Conservation (phyloP, 129 eudicot genomes). For the Heracleum sosnowskyi region DNA sequence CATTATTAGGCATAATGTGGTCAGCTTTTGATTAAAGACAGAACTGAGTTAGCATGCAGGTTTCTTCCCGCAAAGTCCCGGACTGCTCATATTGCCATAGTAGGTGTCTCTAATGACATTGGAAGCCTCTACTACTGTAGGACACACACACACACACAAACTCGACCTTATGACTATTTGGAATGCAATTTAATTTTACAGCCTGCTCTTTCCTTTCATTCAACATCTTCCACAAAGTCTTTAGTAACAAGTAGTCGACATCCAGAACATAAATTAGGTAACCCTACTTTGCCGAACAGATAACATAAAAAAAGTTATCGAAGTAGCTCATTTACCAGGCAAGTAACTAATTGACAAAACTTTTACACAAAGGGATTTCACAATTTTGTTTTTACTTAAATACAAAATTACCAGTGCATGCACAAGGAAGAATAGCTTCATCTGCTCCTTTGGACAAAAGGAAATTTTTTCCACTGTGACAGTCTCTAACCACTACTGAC, state of each 20-base stretch:
- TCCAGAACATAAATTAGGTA: not conserved
- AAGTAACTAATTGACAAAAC: not conserved
- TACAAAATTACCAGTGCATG: slow-evolving; percentile 43
- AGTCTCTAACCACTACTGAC: slow-evolving; percentile 83
- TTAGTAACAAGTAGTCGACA: not conserved
- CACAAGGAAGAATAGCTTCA: slow-evolving; percentile 79
- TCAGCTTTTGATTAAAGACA: not conserved
- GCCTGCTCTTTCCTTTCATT: not conserved
- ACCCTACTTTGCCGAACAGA: not conserved
- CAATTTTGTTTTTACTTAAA: not conserved
- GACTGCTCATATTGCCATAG: not conserved
- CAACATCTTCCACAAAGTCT: not conserved
- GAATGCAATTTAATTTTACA: not conserved
- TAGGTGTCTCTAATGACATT: not conserved
- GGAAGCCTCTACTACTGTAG: not conserved
- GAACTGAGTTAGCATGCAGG: not conserved
- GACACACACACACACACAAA: not conserved
- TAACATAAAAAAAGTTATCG: not conserved
- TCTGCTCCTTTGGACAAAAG: slow-evolving; percentile 96
- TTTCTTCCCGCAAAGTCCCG: not conserved
- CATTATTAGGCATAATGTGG: not conserved
- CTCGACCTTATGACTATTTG: not conserved
- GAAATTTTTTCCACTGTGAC: slow-evolving; percentile 46
- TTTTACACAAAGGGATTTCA: not conserved
- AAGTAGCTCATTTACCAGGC: not conserved